These are phyloP conservation scores for Torulaspora franciscae DNA, from an alignment of 805 yeast species.

Conservation along the genomic window DNA sequence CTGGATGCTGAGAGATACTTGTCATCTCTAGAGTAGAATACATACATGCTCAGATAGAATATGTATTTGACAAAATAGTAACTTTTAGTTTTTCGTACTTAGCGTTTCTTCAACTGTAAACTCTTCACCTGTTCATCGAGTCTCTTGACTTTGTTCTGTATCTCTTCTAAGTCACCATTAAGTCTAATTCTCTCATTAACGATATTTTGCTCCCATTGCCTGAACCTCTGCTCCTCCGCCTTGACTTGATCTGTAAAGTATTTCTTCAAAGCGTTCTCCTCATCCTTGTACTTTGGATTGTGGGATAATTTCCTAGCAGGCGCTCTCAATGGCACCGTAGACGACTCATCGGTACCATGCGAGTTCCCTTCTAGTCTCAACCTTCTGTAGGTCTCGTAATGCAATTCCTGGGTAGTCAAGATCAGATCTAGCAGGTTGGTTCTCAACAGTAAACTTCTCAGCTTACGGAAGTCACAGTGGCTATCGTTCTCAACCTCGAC, in stretches of 20 bases:
- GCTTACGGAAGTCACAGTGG: constrained; percentile 79
- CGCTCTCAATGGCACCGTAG: constrained; percentile 36
- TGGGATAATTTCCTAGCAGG: constrained; percentile 51
- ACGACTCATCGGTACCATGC: constrained; percentile 24
- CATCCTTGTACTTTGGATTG: constrained; percentile 94
- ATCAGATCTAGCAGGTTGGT: constrained; percentile 80
- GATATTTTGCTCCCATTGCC: constrained; percentile 97
- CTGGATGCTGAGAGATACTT: constrained; percentile 85
- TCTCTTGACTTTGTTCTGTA: constrained; percentile 69
- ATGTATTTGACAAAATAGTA: neutral
- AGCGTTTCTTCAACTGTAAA: constrained; percentile 51
- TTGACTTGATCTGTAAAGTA: constrained; percentile 95
- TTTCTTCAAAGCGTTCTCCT: constrained; percentile 88
- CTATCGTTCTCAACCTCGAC: constrained; percentile 83
- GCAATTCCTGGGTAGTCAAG: constrained; percentile 72
- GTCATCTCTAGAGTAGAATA: constrained; percentile 47
- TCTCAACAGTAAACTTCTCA: constrained; percentile 73
- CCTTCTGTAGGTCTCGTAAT: constrained; percentile 75
- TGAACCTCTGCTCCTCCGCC: constrained; percentile 93
- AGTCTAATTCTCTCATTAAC: constrained; percentile 91
- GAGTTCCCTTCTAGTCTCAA: constrained; percentile 55
- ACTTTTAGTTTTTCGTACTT: constrained; percentile 2
- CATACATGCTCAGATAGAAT: constrained; percentile 3
- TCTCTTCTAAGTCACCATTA: constrained; percentile 87
- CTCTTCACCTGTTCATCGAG: constrained; percentile 71